Evolutionary conservation across 805 yeast genomes (phyloP), one percentile per base, ranked within the genome.

Genomic region (Candida patagonica): DNA sequence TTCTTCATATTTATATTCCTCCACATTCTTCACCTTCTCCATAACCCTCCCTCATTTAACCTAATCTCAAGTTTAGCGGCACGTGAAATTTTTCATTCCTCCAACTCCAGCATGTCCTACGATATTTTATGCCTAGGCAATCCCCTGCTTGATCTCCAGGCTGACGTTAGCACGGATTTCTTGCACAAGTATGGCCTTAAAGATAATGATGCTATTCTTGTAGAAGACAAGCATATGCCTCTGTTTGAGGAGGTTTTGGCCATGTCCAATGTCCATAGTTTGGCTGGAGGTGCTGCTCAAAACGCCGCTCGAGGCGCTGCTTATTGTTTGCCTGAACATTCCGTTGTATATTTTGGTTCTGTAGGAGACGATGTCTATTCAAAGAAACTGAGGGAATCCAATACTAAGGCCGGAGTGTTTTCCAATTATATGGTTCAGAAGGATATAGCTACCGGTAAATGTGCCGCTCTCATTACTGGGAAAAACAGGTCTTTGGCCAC

Each of bases 211-310:
- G 97, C 98, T 51, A 87, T 92, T 54, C 75, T 92, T 49, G 75
- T 76, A 26, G 94, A 84, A 52, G 87, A 77, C 49, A 73, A 79
- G 61, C 96, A 86, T 67, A 65, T 78, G 76, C 83, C 89, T 41
- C 83, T 92, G 59, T 92, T 70, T 63, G 80, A 74, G 43, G 97
- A 92, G 63, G 73, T 84, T 50, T 66, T 86, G 41, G 62, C 68
- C 26, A 67, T 66, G 59, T 67, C 71, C 26, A 74, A 71, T 44
- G 77, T 85, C 47, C 74, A 76, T 54, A 65, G 78, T 46, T 76
- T 89, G 52, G 98, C 99, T 46, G 99, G 99, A 53, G 99, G 99
- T 62, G 99, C 99, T 55, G 98, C 96, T 45, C 99, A 92, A 70
- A 92, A 92, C 71, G 77, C 97, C 49, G 96, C 97, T 43, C 79